Percentiles rank a stretch among this genome's conserved stretches.
Conservation (phyloP, 2,329 filamentous ascomycete genomes). For the Chrysosporium keratinophilum region DNA sequence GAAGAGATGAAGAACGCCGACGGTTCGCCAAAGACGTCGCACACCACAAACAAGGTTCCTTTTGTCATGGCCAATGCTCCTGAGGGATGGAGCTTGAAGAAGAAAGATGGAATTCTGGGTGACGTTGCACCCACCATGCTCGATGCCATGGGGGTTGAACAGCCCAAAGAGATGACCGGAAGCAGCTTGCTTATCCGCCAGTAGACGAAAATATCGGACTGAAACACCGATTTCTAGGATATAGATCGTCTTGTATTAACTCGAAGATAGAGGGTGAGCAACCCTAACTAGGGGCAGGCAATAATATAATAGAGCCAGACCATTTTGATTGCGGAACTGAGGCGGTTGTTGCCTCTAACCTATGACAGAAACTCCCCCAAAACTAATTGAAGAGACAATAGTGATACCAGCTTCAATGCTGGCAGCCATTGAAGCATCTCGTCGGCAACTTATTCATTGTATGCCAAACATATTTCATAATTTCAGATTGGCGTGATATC, state of each 20-base stretch:
- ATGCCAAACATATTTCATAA: background rate
- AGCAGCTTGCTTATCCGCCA: constrained; percentile 58
- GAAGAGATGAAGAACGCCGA: constrained; percentile 98
- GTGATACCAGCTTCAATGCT: too few species aligned
- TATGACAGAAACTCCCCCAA: background rate
- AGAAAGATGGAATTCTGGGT: constrained; percentile 78
- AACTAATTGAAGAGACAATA: background rate
- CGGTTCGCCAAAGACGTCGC: constrained; percentile 93
- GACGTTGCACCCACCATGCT: constrained; percentile 95
- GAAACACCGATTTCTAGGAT: background rate
- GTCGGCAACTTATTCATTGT: background rate
- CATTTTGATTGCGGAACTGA: background rate
- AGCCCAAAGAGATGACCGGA: constrained; percentile 89
- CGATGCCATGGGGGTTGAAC: constrained; percentile 76
- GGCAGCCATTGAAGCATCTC: background rate
- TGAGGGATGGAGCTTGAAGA: constrained; percentile 74
- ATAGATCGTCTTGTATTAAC: background rate
- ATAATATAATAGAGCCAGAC: background rate
- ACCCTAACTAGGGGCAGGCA: background rate
- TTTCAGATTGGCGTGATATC: background rate
- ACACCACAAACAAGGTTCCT: constrained; percentile 96
- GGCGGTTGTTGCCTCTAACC: background rate
- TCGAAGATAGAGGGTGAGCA: background rate
- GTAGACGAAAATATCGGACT: background rate
- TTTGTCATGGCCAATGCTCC: constrained; percentile 98